A percentile compares a stretch with the other conserved stretches of the same genome.
These are phyloP conservation scores for Globisporangium ultimum DNA, from an alignment of 352 stramenopile genomes.

Conservation along the genomic window DNA sequence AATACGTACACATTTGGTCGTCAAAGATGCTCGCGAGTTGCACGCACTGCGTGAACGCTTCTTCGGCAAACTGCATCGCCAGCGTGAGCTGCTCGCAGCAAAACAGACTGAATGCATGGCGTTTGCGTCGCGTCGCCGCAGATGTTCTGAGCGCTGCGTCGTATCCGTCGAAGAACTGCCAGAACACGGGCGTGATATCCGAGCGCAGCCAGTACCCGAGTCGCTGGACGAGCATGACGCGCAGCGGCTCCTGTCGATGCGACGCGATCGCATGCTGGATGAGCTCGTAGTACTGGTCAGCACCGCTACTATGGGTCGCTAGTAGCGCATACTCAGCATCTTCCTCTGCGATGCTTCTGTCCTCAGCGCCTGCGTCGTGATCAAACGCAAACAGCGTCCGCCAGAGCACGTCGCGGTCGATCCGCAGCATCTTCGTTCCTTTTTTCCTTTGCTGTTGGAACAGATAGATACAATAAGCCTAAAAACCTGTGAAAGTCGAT, in stretches of 20 bases:
- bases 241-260: constrained; percentile 38
- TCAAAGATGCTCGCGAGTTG: constrained; percentile 64
- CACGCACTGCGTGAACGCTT: constrained; percentile 67
- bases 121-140: constrained; percentile 15
- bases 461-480: constrained; percentile 1
- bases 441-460: background rate
- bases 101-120: constrained; percentile 37
- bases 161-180: constrained; percentile 47
- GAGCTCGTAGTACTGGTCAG: constrained; percentile 23
- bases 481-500: background rate
- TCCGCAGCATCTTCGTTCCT: constrained; percentile 28
- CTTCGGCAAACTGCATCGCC: constrained; percentile 67
- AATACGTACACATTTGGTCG: constrained; percentile 7
- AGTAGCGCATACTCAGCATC: background rate
- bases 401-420: constrained; percentile 64
- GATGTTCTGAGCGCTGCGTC: constrained; percentile 16
- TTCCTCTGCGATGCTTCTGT: background rate
- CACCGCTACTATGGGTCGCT: background rate
- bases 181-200: constrained; percentile 62
- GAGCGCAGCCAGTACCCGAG: constrained; percentile 60
- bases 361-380: constrained; percentile 14
- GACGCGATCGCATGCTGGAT: constrained; percentile 36
- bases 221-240: constrained; percentile 57
- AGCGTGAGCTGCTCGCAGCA: constrained; percentile 66
- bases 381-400: constrained; percentile 70